Base-by-base conservation (phyloP, 805 yeast genomes). In the Suhomyces tanzawaensis region DNA sequence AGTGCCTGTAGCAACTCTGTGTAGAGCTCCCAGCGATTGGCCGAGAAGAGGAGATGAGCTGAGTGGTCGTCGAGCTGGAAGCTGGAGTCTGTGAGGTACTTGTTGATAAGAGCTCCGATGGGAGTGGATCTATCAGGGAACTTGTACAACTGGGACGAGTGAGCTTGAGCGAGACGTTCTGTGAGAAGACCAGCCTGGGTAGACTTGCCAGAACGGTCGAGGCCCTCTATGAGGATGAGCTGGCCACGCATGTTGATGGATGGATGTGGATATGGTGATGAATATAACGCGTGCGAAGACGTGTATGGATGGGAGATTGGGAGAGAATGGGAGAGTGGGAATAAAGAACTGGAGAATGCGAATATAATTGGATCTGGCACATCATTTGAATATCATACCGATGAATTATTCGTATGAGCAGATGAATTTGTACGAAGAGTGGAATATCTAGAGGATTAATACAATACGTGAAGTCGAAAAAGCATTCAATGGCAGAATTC, bases 161-260 rank as follows among this genome's bases (percentile, higher is more conserved):
- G 37, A 4, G 24, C 9, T 15, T n/a, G 18, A 1, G 39, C 35
- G 3, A 63, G 47, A 21, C 42, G 37, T 9, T 36, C 34, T 1
- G 51, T 37, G 3, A 69, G 55, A 3, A 72, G 72, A 4, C 63
- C 53, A 1, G 69, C 67, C 56, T 93, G 99, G 0, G 97, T 89
- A 3, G 96, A 78, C 53, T 93, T 93, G 0, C 99, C 99, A 0
- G 97, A 83, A 34, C 99, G 66, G 53, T 93, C 99, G 1, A 93
- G 75, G 0, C 99, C 99, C 60, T 93, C 99, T 2, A 93, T 71
- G 1, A 88, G 74, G 16, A 93, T 82, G 26, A 93, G 65, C 32
- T 75, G 71, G 2, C 97, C 98, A 45, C 96, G 17, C 12, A 22
- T 52, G 60, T 54, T 57, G 28, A 22, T 31, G 14, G 12, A n/a